These are phyloP conservation scores for Vigna nakashimae DNA, from an alignment of 306 rosid genomes.

Conservation along the genomic window DNA sequence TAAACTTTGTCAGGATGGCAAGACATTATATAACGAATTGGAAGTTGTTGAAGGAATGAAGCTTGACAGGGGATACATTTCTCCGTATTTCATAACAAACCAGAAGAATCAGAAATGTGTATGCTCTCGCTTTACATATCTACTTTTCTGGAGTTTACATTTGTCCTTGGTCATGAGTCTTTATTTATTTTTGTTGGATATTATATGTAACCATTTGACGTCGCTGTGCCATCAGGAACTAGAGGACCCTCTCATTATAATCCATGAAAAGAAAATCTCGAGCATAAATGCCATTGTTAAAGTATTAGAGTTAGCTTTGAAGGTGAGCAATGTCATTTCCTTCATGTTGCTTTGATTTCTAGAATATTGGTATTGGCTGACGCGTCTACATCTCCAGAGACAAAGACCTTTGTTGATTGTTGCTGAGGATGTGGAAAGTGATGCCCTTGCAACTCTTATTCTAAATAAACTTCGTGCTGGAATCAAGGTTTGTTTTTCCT, in stretches of 20 bases:
- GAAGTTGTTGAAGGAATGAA: conserved; percentile 99
- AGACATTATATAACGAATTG: conserved; percentile 87
- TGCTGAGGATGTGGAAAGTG: conserved; percentile 95
- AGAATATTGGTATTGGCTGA: conserved; percentile 31
- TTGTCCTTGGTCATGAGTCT: neutral
- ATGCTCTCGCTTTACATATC: conserved; percentile 45
- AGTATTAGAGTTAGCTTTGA: conserved; percentile 92
- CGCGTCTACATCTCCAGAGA: conserved; percentile 54
- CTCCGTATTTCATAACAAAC: conserved; percentile 93
- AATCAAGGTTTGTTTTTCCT: conserved; percentile 71
- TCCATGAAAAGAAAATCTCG: conserved; percentile 98
- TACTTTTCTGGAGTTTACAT: neutral
- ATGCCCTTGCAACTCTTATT: conserved; percentile 91
- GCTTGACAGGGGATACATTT: conserved; percentile 95
- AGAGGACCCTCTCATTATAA: conserved; percentile 91
- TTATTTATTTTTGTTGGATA: neutral
- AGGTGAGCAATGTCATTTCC: conserved; percentile 54
- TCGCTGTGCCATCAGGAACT: conserved; percentile 68
- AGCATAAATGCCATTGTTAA: conserved; percentile 81
- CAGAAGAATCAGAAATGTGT: conserved; percentile 96
- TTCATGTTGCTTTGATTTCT: conserved; percentile 23
- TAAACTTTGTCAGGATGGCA: conserved; percentile 82
- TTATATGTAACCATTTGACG: conserved; percentile 5
- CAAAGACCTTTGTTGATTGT: conserved; percentile 92
- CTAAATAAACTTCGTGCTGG: conserved; percentile 98